These are phyloP conservation scores for Gastrolobium bilobum DNA, from an alignment of 306 rosid species.

Conservation along the genomic window DNA sequence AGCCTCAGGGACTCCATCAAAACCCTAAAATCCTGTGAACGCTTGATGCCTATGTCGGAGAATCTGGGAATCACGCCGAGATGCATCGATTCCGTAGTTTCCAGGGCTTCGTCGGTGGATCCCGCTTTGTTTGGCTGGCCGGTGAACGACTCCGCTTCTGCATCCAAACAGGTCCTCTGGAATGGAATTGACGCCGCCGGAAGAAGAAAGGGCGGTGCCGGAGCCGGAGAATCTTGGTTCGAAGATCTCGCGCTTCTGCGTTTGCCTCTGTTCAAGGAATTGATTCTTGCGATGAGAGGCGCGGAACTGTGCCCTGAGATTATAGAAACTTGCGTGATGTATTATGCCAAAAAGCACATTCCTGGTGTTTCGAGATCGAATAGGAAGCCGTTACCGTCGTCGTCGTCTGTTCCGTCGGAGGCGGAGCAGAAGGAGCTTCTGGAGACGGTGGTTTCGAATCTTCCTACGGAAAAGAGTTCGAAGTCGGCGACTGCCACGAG, in stretches of 20 bases:
- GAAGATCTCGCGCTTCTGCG: slow-evolving; percentile 78
- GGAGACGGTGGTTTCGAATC: slow-evolving; percentile 74
- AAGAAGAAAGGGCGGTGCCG: slow-evolving; percentile 54
- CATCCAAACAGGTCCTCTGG: slow-evolving; percentile 73
- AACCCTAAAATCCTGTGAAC: slow-evolving; percentile 86
- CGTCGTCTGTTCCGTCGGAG: slow-evolving; percentile 67
- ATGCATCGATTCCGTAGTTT: slow-evolving; percentile 72
- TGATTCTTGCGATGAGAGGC: slow-evolving; percentile 70
- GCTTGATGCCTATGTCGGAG: slow-evolving; percentile 71
- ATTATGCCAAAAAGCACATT: slow-evolving; percentile 84
- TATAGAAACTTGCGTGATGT: slow-evolving; percentile 80
- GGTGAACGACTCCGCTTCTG: slow-evolving; percentile 56
- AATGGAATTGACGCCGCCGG: slow-evolving; percentile 71
- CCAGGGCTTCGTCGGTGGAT: slow-evolving; percentile 75
- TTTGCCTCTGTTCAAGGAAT: slow-evolving; percentile 72
- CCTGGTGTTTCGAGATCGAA: slow-evolving; percentile 84
- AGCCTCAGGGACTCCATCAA: slow-evolving; percentile 77
- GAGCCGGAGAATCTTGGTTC: slow-evolving; percentile 70
- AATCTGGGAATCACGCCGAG: slow-evolving; percentile 69
- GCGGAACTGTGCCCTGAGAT: slow-evolving; percentile 68
- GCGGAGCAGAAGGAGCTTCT: slow-evolving; percentile 81
- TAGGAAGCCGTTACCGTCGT: slow-evolving; percentile 68
- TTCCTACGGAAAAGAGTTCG: slow-evolving; percentile 71
- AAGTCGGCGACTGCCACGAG: slow-evolving; percentile 69
- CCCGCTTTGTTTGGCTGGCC: slow-evolving; percentile 92